phyloP scores from a whole-genome alignment of 2,329 filamentous ascomycete genomes.

The Akanthomyces dipterigenus region DNA sequence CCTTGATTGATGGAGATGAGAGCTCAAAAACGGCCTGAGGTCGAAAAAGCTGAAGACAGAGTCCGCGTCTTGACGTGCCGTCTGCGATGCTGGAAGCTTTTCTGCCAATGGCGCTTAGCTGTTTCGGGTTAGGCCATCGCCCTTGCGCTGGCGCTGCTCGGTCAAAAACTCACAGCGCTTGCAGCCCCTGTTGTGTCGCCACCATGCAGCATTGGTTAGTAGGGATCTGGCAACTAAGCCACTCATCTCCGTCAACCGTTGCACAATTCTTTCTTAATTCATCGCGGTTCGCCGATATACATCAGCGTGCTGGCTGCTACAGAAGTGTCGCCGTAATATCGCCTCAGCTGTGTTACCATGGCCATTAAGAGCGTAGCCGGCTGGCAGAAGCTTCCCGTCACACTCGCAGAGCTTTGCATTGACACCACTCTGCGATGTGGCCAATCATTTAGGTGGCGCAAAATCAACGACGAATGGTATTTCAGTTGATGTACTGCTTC shows the following conservation, averaged over 20 bases:
- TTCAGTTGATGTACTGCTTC: neutral
- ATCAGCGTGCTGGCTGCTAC: neutral
- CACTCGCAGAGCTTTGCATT: slow-evolving; percentile 79
- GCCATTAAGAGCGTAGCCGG: slow-evolving; percentile 51
- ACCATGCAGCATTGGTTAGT: neutral
- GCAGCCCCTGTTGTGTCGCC: neutral
- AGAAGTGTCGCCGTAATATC: neutral
- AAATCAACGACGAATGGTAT: slow-evolving; percentile 77
- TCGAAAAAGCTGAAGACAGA: slow-evolving; percentile 5
- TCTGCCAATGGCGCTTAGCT: slow-evolving; percentile 7
- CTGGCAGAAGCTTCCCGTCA: slow-evolving; percentile 83
- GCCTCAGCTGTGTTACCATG: slow-evolving; percentile 19
- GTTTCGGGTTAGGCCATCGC: slow-evolving; percentile 1
- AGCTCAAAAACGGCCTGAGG: slow-evolving; percentile 6
- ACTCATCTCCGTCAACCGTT: neutral
- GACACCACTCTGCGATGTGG: slow-evolving; percentile 92
- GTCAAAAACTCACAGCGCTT: neutral
- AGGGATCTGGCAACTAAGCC: neutral
- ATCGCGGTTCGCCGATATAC: neutral
- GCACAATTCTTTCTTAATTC: neutral
- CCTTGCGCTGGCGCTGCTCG: neutral
- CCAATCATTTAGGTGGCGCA: slow-evolving; percentile 94
- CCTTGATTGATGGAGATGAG: slow-evolving; percentile 16
- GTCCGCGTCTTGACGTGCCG: slow-evolving; percentile 9
- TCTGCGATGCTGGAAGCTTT: slow-evolving; percentile 15